Conservation (phyloP, 768 basidiomycete genomes). For the Sporobolomyces pararoseus region DNA sequence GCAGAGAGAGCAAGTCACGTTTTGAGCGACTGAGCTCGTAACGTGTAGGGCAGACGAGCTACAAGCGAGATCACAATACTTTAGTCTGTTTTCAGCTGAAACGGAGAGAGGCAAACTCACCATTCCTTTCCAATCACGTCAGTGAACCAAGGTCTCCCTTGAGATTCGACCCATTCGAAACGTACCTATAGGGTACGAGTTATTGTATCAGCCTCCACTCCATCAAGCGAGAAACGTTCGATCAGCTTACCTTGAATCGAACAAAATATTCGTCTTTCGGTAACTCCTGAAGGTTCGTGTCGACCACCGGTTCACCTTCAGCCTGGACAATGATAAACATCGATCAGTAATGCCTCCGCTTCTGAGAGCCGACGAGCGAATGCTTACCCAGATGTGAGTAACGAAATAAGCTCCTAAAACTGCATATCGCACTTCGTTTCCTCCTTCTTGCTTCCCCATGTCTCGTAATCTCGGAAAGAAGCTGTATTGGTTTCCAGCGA, state of each 20-base stretch:
- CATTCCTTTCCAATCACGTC: slow-evolving; percentile 20
- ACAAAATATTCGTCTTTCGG: slow-evolving; percentile 1
- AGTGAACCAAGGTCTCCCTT: slow-evolving; percentile 35
- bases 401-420: slow-evolving; percentile 34
- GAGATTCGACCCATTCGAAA: slow-evolving; percentile 36
- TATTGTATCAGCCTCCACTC: too few relatives aligned
- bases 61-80: too few relatives aligned
- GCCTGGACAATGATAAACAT: slow-evolving; percentile 7
- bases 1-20: slow-evolving; percentile 3
- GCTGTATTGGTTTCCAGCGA: slow-evolving; percentile 24
- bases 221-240: too few relatives aligned
- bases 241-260: slow-evolving; percentile 27
- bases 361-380: too few relatives aligned
- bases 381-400: slow-evolving; percentile 26
- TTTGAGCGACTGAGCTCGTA: too few relatives aligned
- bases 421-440: background rate
- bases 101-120: background rate
- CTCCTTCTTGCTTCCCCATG: background rate
- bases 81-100: background rate
- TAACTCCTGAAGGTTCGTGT: background rate
- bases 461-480: slow-evolving; percentile 14
- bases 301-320: slow-evolving; percentile 20
- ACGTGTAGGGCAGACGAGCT: too few relatives aligned
- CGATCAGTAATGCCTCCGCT: background rate
- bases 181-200: slow-evolving; percentile 20